phyloP scores from a whole-genome alignment of 1,139 yeast species.

The Candida gigantensis region DNA sequence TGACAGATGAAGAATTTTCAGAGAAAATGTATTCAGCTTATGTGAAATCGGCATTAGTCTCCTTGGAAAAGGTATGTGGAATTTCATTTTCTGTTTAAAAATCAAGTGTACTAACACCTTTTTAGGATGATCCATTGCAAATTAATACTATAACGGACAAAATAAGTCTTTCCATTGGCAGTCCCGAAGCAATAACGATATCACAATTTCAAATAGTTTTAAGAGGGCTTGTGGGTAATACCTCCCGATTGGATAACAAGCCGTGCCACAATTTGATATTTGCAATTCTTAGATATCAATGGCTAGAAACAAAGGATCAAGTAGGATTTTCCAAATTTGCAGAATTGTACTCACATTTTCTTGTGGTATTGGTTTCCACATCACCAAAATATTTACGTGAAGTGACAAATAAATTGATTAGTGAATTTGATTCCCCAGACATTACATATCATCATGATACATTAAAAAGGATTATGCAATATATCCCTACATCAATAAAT shows the following conservation, averaged over 20 bases:
- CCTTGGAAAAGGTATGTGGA: constrained; percentile 60
- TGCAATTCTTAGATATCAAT: constrained; percentile 46
- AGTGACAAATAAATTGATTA: constrained; percentile 65
- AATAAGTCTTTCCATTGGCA: constrained; percentile 33
- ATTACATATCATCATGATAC: constrained; percentile 62
- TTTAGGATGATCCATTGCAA: constrained; percentile 38
- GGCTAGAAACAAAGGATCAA: constrained; percentile 48
- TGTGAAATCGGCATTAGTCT: constrained; percentile 68
- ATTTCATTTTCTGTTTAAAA: constrained; percentile 7
- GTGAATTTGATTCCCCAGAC: constrained; percentile 46
- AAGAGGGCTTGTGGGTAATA: constrained; percentile 34
- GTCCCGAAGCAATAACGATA: constrained; percentile 37
- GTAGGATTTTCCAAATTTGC: constrained; percentile 37
- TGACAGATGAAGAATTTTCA: constrained; percentile 42
- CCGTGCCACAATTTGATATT: constrained; percentile 33
- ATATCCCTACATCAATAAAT: constrained; percentile 80
- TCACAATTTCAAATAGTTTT: constrained; percentile 39
- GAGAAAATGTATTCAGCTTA: constrained; percentile 63
- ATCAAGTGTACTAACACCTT: constrained; percentile 21
- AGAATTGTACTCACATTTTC: constrained; percentile 63
- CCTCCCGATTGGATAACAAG: constrained; percentile 41
- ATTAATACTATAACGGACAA: constrained; percentile 40
- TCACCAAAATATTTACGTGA: constrained; percentile 88
- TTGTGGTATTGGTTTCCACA: constrained; percentile 77
- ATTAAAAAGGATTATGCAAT: constrained; percentile 59